Base-by-base conservation (phyloP, 805 yeast species). In the Diddensiella caesifluorescens region DNA sequence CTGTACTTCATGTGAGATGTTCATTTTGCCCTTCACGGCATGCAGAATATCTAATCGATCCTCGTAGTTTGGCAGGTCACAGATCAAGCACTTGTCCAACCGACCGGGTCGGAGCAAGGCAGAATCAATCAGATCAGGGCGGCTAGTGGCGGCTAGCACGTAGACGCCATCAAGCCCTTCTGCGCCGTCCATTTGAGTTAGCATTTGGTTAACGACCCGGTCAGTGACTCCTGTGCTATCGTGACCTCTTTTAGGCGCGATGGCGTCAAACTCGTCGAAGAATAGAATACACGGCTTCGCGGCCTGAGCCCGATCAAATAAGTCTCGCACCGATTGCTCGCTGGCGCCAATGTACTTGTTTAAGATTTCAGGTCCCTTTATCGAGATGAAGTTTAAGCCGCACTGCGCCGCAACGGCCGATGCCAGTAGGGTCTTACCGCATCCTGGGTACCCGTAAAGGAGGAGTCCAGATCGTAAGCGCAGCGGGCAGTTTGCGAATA, bases 121-220 rank as follows among this genome's bases (percentile, higher is more conserved):
- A 2, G 95, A 82, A 60, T 92, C 98, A 50, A 92, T 89, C 52
- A 92, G 71, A 56, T 92, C 98, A 0, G 98, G 98, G 54, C 98
- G 73, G 53, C 92, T 80, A 0, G 97, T 92, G 1, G 97, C 98
- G 0, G 97, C 97, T 20, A 92, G 69, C 0, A 92, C 95, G 59
- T 92, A 90, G 2, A 92, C 97, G 2, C 97, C 97, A 54, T 89
- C 97, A 22, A 89, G 68, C 0, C 97, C 97, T 61, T 92, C 97
- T 0, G 97, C 97, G 66, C 98, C 98, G 62, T 92, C 98, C 95
- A 92, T 89, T 60, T 92, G 97, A 0, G 98, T 92, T 54, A 92
- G 73, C 77, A 92, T 76, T 59, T 92, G 98, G 63, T 92, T 92
- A 20, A 92, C 98, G 30, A 92, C 96, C 53, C 98, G 74, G 60